A percentile compares a stretch with the other conserved stretches of the same genome.
Conservation (phyloP, 169 alveolate species). For the Plasmodium knowlesi region DNA sequence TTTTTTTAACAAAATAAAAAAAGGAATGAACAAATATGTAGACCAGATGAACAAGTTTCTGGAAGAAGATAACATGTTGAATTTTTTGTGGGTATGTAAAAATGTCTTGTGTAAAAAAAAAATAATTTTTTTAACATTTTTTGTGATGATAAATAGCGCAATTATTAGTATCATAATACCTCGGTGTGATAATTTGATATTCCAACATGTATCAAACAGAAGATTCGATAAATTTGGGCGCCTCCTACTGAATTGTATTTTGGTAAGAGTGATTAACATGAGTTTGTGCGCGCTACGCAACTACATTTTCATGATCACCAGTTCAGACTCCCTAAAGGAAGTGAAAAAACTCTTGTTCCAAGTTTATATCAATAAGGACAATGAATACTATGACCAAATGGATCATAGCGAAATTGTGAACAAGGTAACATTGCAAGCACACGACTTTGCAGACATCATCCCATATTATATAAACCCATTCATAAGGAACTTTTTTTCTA, state of each 20-base stretch:
- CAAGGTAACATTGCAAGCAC: slow-evolving; percentile 34
- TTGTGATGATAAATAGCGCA: slow-evolving; percentile 40
- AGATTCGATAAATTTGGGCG: slow-evolving; percentile 1
- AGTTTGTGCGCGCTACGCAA: slow-evolving; percentile 17
- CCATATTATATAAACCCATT: slow-evolving; percentile 58
- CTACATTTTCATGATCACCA: slow-evolving; percentile 33
- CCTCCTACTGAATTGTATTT: slow-evolving; percentile 11
- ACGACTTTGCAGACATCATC: slow-evolving; percentile 48
- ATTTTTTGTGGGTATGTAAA: slow-evolving; percentile 54
- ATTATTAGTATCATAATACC: slow-evolving; percentile 50
- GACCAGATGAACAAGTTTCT: neutral
- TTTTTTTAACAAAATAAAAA: neutral
- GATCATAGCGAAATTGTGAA: slow-evolving; percentile 28
- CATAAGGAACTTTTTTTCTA: slow-evolving; percentile 38
- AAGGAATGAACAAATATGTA: neutral
- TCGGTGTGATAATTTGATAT: slow-evolving; percentile 23
- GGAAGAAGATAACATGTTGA: slow-evolving; percentile 23
- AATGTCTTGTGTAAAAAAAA: slow-evolving; percentile 24
- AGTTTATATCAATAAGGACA: slow-evolving; percentile 32
- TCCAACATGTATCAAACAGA: slow-evolving; percentile 15
- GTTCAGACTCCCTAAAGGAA: slow-evolving; percentile 9
- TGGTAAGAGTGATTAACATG: slow-evolving; percentile 14
- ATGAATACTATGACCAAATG: slow-evolving; percentile 33
- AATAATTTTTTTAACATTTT: slow-evolving; percentile 11
- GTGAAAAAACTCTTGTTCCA: slow-evolving; percentile 21